Base-by-base conservation (phyloP, 2,329 filamentous ascomycete species). In the Monilinia fructicola region DNA sequence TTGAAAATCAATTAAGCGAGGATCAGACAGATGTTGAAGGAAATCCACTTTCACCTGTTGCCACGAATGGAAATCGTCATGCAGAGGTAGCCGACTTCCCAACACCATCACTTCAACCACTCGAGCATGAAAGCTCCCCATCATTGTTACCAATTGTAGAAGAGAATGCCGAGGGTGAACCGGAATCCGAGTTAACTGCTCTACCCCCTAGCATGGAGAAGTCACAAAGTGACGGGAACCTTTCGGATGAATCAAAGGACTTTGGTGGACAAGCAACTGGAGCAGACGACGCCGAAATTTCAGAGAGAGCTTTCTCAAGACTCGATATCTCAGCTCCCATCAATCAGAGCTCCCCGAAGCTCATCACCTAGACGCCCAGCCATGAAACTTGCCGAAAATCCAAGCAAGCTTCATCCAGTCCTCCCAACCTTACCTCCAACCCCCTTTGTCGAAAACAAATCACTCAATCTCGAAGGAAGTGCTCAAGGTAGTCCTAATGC, bases 131-230 rank as follows among this genome's bases (percentile, higher is more conserved):
- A 56, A 60, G 38, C 18, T 72, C 71, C 28, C 70, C 72, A 53
- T 72, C 70, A 54, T 70, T 75, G 26, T 66, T 68, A 44, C 69
- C 72, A 10, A 73, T 74, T 28, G 54, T 63, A 1, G 73, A 75
- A 67, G 73, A 72, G 28, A 65, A 73, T 54, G 68, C 69, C 14
- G 66, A 71, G 14, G 54, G 48, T n/a, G 66, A 70, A 6, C 53
- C 66, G 4, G 66, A 69, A n/a, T 55, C 42, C 42, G 50, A 50
- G 10, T 48, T 64, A 16, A 59, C 53, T 12, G 58, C 64, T 21
- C 64, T 71, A 4, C 52, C 46, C n/a, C 59, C 61, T 31, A 56
- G 40, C 18, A 46, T 64, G 14, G 50, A 44, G 40, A 56, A 44
- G 21, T 46, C 50, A 3, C 48, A 54, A 56, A 44, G 28, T 26